Percentiles rank a stretch among this genome's conserved stretches.
Conservation (phyloP, 2,329 filamentous ascomycete genomes). For the Sarocladium kiliense region DNA sequence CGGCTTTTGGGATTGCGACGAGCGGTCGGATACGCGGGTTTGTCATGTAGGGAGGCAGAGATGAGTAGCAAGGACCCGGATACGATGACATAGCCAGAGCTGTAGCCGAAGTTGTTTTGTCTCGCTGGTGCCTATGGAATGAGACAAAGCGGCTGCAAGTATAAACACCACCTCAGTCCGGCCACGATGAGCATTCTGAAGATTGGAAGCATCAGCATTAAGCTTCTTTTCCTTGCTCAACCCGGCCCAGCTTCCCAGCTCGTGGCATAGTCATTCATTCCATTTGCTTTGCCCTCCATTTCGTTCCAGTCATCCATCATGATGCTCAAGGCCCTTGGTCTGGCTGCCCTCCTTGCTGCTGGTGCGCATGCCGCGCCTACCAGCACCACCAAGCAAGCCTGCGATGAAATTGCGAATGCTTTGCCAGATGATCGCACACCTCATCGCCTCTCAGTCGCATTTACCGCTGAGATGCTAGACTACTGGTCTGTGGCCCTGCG, state of each 20-base stretch:
- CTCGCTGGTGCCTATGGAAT: no score
- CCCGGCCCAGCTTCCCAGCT: background rate
- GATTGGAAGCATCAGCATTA: no score
- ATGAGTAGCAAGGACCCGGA: background rate
- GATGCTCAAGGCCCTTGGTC: constrained; percentile 1
- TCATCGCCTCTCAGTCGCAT: background rate
- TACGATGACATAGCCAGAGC: background rate
- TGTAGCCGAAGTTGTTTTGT: no score
- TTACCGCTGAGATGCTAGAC: background rate
- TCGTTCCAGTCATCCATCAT: background rate
- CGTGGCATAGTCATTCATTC: background rate
- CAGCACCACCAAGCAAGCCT: constrained; percentile 10
- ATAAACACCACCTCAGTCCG: background rate
- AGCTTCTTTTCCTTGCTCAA: background rate
- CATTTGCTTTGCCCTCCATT: background rate
- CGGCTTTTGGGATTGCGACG: no score
- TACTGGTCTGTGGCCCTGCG: constrained; percentile 2
- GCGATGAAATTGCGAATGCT: constrained; percentile 8
- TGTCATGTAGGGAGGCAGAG: background rate
- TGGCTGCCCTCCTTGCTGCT: background rate
- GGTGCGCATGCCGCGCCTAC: background rate
- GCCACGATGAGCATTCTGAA: background rate
- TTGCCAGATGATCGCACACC: background rate
- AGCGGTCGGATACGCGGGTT: no score
- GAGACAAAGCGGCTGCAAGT: background rate